Conservation (phyloP, 495 filamentous ascomycete species). For the Podospora anserina region DNA sequence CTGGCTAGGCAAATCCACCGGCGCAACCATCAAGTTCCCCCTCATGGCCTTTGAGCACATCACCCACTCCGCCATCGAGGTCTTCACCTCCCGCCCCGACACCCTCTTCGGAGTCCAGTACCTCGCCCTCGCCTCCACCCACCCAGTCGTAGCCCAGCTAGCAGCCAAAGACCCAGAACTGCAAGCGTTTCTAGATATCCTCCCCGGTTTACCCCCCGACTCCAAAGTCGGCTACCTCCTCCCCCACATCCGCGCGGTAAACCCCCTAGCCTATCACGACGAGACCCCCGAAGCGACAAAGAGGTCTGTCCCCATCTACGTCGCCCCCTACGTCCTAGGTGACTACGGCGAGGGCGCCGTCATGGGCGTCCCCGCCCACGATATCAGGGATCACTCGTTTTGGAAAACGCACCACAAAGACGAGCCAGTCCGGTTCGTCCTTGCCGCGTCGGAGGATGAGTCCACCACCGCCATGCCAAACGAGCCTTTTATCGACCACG, state of each 20-base stretch:
- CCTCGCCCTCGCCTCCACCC: slow-evolving; percentile 69
- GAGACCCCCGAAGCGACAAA: slow-evolving; percentile 48
- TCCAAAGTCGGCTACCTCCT: slow-evolving; percentile 74
- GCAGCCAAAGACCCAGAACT: slow-evolving; percentile 59
- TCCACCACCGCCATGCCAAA: slow-evolving; percentile 39
- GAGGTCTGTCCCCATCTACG: slow-evolving; percentile 66
- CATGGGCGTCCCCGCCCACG: slow-evolving; percentile 89
- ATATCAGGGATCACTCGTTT: slow-evolving; percentile 71
- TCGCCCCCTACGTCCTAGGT: slow-evolving; percentile 79
- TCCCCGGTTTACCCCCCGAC: slow-evolving; percentile 60
- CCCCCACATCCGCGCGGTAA: slow-evolving; percentile 56
- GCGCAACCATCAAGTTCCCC: slow-evolving; percentile 68
- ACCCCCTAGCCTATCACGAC: slow-evolving; percentile 61
- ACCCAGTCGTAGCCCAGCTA: slow-evolving; percentile 63
- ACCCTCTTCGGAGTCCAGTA: slow-evolving; percentile 84
- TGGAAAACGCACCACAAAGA: slow-evolving; percentile 65
- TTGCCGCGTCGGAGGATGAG: slow-evolving; percentile 51
- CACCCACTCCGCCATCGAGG: slow-evolving; percentile 53
- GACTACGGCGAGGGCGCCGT: slow-evolving; percentile 87
- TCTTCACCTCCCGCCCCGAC: slow-evolving; percentile 81
- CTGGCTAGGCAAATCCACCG: slow-evolving; percentile 78
- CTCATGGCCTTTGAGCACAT: slow-evolving; percentile 41
- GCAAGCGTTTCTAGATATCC: slow-evolving; percentile 61
- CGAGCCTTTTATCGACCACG: slow-evolving; percentile 56
- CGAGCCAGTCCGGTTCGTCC: slow-evolving; percentile 50